Percentiles rank a stretch among this genome's conserved stretches.
These are phyloP conservation scores for Boletus sp. DNA, from an alignment of 768 basidiomycete genomes.

Conservation along the genomic window DNA sequence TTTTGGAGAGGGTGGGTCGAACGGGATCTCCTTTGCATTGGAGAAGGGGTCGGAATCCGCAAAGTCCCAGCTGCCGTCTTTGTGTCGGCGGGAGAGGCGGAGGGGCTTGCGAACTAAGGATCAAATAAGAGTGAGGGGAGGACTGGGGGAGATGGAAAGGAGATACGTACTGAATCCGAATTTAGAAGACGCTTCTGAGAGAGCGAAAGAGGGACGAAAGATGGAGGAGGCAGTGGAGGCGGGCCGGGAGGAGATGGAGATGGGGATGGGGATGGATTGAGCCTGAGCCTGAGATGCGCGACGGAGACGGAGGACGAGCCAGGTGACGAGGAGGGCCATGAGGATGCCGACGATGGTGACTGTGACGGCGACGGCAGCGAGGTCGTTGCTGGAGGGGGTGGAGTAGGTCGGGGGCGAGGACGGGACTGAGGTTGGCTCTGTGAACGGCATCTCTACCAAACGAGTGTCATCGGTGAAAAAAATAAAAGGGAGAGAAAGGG, in stretches of 20 bases:
- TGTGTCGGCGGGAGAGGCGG: constrained; percentile 18
- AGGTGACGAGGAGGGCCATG: neutral
- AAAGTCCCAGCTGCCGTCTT: constrained; percentile 31
- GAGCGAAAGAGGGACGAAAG: constrained; percentile 21
- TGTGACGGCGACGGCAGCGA: constrained; percentile 22
- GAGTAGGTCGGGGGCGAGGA: constrained; percentile 2
- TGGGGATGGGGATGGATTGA: neutral
- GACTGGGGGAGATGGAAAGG: neutral
- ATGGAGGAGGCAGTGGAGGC: constrained; percentile 8
- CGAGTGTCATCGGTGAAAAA: neutral
- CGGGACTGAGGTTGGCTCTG: neutral
- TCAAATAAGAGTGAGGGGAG: neutral
- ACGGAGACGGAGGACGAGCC: constrained; percentile 1
- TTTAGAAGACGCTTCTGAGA: constrained; percentile 27
- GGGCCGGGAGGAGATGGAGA: neutral
- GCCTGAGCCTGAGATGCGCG: neutral
- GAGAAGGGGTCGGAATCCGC: constrained; percentile 25
- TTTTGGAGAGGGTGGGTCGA: constrained; percentile 2
- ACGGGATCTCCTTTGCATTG: neutral
- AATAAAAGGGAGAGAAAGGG: neutral
- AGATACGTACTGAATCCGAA: constrained; percentile 25
- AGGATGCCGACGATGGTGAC: constrained; percentile 18
- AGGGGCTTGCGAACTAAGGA: constrained; percentile 24
- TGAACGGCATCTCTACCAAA: neutral
- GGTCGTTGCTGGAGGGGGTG: constrained; percentile 6